Conservation (phyloP, 2,329 filamentous ascomycete genomes). For the Aspergillus transmontanensis region DNA sequence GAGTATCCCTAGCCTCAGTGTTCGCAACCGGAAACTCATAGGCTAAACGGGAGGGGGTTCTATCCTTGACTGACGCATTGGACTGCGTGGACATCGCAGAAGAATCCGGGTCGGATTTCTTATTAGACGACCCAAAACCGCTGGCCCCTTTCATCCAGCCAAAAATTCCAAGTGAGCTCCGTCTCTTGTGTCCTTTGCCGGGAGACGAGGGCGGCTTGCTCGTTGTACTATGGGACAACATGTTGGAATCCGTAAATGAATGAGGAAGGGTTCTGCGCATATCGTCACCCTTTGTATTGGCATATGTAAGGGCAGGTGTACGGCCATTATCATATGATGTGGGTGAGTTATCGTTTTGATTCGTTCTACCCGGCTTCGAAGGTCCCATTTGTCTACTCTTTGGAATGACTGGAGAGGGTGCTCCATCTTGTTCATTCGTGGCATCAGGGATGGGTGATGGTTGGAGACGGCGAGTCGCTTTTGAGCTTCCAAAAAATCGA, state of each 20-base stretch:
- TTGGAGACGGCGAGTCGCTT: slow-evolving; percentile 27
- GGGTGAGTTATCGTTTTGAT: slow-evolving; percentile 15
- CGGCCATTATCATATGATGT: slow-evolving; percentile 19
- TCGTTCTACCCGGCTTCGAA: slow-evolving; percentile 12
- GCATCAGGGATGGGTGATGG: slow-evolving; percentile 29
- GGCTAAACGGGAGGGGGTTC: slow-evolving; percentile 17
- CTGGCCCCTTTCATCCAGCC: slow-evolving; percentile 44
- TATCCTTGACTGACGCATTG: slow-evolving; percentile 16
- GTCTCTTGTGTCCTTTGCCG: slow-evolving; percentile 38
- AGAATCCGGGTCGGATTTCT: slow-evolving; percentile 21
- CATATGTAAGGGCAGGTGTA: slow-evolving; percentile 20
- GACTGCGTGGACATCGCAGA: slow-evolving; percentile 3
- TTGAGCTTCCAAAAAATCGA: slow-evolving; percentile 37
- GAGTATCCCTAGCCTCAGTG: slow-evolving; percentile 11
- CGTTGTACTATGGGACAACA: slow-evolving; percentile 21
- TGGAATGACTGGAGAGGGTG: slow-evolving; percentile 37
- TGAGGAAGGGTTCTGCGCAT: slow-evolving; percentile 25
- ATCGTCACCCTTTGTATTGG: slow-evolving; percentile 12
- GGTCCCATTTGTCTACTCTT: slow-evolving; percentile 29
- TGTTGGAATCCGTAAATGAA: slow-evolving; percentile 30
- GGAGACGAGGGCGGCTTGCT: slow-evolving; percentile 29
- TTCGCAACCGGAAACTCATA: slow-evolving; percentile 17
- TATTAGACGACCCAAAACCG: slow-evolving; percentile 25
- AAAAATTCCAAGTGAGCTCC: slow-evolving; percentile 40
- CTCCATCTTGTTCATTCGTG: slow-evolving; percentile 31